Percentiles rank a stretch among this genome's conserved stretches.
Evolutionary conservation across 768 basidiomycete species (phyloP).

Genomic region (Tricholoma hemisulphureum): DNA sequence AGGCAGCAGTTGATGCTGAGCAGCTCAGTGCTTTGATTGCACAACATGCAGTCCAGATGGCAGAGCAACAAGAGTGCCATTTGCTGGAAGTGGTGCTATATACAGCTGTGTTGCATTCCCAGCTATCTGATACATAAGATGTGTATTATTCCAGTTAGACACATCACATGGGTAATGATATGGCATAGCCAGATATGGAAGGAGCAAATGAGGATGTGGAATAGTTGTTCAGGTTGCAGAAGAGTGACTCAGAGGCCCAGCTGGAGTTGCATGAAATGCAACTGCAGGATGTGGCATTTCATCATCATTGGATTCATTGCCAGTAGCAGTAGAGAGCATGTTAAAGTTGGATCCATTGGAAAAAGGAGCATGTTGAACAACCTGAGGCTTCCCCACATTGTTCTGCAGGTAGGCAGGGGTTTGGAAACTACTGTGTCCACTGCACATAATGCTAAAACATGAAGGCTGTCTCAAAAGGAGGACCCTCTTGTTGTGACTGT

Average conservation of each 20-base stretch:
- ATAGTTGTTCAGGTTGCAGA: background rate
- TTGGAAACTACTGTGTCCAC: background rate
- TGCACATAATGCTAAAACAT: background rate
- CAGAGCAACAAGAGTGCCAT: too few species aligned
- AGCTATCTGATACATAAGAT: background rate
- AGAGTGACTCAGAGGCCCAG: background rate
- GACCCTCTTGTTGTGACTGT: background rate
- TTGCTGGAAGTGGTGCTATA: too few species aligned
- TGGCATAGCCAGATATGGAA: background rate
- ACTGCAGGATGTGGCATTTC: background rate
- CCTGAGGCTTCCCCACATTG: slow-evolving; percentile 7
- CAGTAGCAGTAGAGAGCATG: background rate
- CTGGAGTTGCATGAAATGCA: background rate
- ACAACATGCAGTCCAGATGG: background rate
- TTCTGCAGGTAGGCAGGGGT: slow-evolving; percentile 5
- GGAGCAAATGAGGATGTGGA: background rate
- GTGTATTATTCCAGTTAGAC: background rate
- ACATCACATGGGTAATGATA: background rate
- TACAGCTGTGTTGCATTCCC: background rate
- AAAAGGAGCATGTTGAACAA: background rate
- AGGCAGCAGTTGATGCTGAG: background rate
- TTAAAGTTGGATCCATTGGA: background rate
- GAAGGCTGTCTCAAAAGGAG: background rate
- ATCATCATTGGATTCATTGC: background rate
- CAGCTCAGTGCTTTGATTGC: background rate